Base-by-base conservation (phyloP, 805 yeast species). In the Candida coleopterorum region DNA sequence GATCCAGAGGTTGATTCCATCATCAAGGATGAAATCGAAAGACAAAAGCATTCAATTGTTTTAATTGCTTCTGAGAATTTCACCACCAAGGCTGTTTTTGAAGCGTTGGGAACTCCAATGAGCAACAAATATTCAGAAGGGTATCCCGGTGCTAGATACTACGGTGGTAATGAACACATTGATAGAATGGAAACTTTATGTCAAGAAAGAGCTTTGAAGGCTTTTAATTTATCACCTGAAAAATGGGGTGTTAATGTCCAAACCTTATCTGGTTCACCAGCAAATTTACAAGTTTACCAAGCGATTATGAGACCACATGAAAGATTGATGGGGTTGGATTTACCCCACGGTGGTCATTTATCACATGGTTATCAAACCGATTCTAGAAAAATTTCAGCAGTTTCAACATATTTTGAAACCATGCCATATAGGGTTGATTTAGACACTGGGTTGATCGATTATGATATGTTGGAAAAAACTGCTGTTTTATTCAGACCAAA, bases 181-280 rank as follows among this genome's bases (percentile, higher is more conserved):
- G 98, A 90, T 68, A 74, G 79, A 69, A 87, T 86, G 54, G 98
- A 90, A 71, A 62, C 78, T 10, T 68, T 90, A 41, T 90, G 97
- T 68, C 96, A 88, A 67, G 74, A 79, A 52, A 76, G 98, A 64
- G 98, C 97, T 32, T 70, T 90, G 42, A 76, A 83, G 52, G 88
- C 95, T 9, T 90, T 87, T 63, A 65, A 70, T 41, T 65, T 89
- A 45, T 77, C 81, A 46, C 75, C 93, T 25, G 83, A 73, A 30
- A 69, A 81, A 58, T 90, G 98, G 98, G 98, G 98, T 32, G 97
- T 90, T 51, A 90, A 90, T 50, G 98, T 90, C 34, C 98, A 90
- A 70, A 71, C 97, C 3, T 73, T 90, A 51, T 84, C 95, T 38
- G 98, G 98, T 44, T 89, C 97, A 6, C 97, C 97, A 47, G 97